phyloP scores from a whole-genome alignment of 2,329 filamentous ascomycete species.

The Colletotrichum sp. region DNA sequence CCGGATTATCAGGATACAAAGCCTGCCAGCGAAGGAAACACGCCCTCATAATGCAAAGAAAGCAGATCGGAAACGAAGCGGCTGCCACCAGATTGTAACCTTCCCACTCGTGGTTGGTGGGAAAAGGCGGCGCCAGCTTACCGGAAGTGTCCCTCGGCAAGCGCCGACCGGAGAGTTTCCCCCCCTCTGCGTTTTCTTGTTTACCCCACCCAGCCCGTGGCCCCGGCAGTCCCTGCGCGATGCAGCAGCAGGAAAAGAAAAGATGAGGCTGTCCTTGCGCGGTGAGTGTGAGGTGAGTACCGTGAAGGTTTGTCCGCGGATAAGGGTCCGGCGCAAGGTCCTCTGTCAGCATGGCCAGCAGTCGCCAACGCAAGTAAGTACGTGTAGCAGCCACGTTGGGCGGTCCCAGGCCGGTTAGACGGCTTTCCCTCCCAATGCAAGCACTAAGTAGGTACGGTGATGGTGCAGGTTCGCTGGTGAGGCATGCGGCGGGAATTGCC shows the following conservation, averaged over 20 bases:
- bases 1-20: neutral
- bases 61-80: neutral
- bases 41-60: neutral
- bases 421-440: neutral
- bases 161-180: neutral
- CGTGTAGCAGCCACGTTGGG: neutral
- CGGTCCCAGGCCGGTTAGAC: neutral
- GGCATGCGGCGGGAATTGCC: neutral
- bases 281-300: neutral
- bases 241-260: neutral
- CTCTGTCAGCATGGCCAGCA: neutral
- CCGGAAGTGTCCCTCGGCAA: neutral
- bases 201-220: neutral
- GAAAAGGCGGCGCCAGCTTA: neutral
- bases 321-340: neutral
- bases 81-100: neutral
- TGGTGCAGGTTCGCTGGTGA: neutral
- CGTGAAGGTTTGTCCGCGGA: neutral
- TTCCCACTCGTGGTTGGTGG: neutral
- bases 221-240: neutral
- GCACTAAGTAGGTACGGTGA: neutral
- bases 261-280: neutral
- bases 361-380: neutral
- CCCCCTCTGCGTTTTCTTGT: neutral
- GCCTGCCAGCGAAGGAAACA: neutral